These are phyloP conservation scores for Bassia scoparia DNA, from an alignment of 148 eudicot species.

Conservation along the genomic window DNA sequence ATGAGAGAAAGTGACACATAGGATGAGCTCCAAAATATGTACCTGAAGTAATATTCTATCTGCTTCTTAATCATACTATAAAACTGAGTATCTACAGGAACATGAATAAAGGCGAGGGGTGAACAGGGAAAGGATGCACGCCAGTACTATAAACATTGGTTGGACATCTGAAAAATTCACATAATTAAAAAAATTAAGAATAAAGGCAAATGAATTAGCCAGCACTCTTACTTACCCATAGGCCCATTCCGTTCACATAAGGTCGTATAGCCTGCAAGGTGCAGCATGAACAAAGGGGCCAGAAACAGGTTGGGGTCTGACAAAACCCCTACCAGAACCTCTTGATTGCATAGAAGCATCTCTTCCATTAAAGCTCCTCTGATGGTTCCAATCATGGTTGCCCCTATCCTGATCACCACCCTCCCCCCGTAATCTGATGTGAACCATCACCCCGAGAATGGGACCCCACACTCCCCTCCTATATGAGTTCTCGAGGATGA, in stretches of 20 bases:
- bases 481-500: constrained; percentile 49
- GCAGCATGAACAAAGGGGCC: constrained; percentile 40
- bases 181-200: constrained; percentile 4
- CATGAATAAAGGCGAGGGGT: constrained; percentile 24
- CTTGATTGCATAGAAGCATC: constrained; percentile 53
- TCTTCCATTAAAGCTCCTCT: constrained; percentile 52
- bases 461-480: constrained; percentile 52
- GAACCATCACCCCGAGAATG: constrained; percentile 76
- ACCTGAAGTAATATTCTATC: constrained; percentile 92
- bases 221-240: constrained; percentile 26
- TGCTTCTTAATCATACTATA: constrained; percentile 52
- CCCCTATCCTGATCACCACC: constrained; percentile 58
- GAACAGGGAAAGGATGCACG: constrained; percentile 29
- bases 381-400: constrained; percentile 66
- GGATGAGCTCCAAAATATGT: constrained; percentile 9
- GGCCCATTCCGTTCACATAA: constrained; percentile 39
- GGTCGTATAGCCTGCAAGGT: constrained; percentile 50
- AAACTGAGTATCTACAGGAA: constrained; percentile 47
- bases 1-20: neutral
- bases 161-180: constrained; percentile 45
- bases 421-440: constrained; percentile 54
- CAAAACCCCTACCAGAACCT: constrained; percentile 46
- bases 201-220: neutral
- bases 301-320: constrained; percentile 42
- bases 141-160: constrained; percentile 35